Evolutionary conservation across 2,329 filamentous ascomycete genomes (phyloP).

Genomic region (Cladophialophora carrionii): DNA sequence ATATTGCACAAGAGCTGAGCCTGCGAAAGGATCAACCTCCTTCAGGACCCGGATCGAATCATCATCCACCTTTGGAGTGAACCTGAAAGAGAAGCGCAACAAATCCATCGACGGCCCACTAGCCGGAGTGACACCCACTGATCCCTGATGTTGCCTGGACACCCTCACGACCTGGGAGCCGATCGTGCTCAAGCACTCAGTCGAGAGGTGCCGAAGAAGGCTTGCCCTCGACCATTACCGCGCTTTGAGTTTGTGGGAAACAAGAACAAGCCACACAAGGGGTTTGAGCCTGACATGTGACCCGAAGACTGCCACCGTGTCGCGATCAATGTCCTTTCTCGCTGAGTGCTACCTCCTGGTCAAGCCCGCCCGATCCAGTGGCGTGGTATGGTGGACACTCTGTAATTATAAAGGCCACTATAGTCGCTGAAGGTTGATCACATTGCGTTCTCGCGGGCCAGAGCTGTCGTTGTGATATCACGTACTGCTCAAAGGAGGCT

Average conservation of each 20-base stretch:
- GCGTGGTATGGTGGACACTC: too few species aligned
- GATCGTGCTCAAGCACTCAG: neutral
- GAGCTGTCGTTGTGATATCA: neutral
- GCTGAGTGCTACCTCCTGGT: neutral
- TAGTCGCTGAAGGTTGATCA: neutral
- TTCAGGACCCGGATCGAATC: neutral
- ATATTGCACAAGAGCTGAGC: neutral
- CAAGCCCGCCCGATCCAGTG: neutral
- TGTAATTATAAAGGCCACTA: too few species aligned
- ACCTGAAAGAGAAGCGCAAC: neutral
- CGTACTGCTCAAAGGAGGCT: neutral
- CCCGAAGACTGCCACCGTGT: neutral
- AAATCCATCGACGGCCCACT: neutral
- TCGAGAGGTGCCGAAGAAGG: neutral
- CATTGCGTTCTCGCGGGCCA: neutral
- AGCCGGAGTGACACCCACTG: too few species aligned
- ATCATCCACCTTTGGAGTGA: neutral
- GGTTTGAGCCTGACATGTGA: neutral
- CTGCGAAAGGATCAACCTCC: neutral
- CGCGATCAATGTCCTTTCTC: neutral
- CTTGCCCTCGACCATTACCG: neutral
- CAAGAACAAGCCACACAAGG: neutral
- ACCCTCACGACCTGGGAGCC: neutral
- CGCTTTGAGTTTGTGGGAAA: neutral
- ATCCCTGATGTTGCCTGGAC: neutral